These are phyloP conservation scores for Trypanosoma conorhini DNA, from an alignment of 208 protist species.

Conservation along the genomic window DNA sequence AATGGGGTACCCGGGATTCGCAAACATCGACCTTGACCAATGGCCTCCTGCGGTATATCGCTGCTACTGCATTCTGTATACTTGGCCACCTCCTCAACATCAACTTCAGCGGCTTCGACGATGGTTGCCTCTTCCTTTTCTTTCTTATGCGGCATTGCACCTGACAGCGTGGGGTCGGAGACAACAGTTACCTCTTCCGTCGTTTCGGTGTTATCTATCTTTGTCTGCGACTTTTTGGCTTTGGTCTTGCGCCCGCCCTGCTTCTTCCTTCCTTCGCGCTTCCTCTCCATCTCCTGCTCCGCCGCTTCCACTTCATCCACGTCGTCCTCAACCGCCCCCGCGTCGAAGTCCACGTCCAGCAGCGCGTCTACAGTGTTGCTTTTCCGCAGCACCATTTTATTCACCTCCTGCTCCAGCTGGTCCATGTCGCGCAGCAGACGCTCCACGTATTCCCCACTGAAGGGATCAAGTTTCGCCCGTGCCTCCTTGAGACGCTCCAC, in stretches of 20 bases:
- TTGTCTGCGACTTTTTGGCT: constrained; percentile 30
- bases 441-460: constrained; percentile 62
- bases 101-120: constrained; percentile 3
- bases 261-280: constrained; percentile 33
- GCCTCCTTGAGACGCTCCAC: constrained; percentile 45
- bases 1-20: constrained; percentile 43
- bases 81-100: constrained; percentile 27
- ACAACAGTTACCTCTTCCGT: background rate
- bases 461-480: constrained; percentile 27
- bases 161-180: background rate
- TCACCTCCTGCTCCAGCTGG: constrained; percentile 35
- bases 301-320: constrained; percentile 32
- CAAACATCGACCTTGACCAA: constrained; percentile 38
- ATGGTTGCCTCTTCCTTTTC: constrained; percentile 7
- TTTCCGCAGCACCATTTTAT: background rate
- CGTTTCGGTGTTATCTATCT: constrained; percentile 12
- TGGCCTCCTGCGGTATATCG: constrained; percentile 26
- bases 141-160: background rate
- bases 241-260: constrained; percentile 30
- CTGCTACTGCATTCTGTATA: constrained; percentile 21
- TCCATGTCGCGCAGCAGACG: constrained; percentile 31
- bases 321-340: constrained; percentile 36
- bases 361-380: constrained; percentile 29
- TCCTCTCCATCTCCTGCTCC: constrained; percentile 25
- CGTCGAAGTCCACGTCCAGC: constrained; percentile 18